Base-by-base conservation (phyloP, 371 early-diverging fungal species). In the Mortierella sp. region DNA sequence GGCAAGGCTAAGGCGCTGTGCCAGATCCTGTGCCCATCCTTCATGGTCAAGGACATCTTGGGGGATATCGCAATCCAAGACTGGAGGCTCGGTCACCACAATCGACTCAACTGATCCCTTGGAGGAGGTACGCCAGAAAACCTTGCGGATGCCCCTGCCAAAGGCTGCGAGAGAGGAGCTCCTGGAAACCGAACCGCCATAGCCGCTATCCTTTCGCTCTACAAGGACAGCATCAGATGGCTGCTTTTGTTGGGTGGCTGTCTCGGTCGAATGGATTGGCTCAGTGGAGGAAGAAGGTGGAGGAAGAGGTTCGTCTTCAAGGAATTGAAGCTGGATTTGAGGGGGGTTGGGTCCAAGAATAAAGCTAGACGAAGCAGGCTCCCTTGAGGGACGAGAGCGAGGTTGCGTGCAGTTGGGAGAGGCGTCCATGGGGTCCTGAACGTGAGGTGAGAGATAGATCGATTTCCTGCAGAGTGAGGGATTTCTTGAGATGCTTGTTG, bases 141-240 rank as follows among this genome's bases (percentile, higher is more conserved):
- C 86, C 72, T 86, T 86, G 28, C 86, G 86, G 55, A 86, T 86
- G 9, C 82, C 80, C n/a, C 86, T 80, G 0, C 86, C 80, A 58
- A 86, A 80, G 3, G 82, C 76, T 16, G 82, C 82, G 16, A 86
- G 47, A 11, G 86, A 86, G 0, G 86, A 86, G 48, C 80, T 82
- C 47, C 86, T 73, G 3, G 82, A 78, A 44, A 86, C 80, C 7
- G 86, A 86, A 4, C 85, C 79, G 11, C 86, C 82, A 38, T 86
- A 86, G 21, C 86, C 86, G 28, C 86, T 86, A 47, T 86, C 86
- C 70, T 86, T 86, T 48, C 86, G 86, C 34, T 82, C 86, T 8
- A 86, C 86, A 10, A 72, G 73, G 31, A 78, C 82, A 16, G n/a
- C 65, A 31, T 76, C 78, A 16, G 81, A 44, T 2, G 79, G 6